Evolutionary conservation across 495 filamentous ascomycete species (phyloP).

Genomic region (Aspergillus nidulans): DNA sequence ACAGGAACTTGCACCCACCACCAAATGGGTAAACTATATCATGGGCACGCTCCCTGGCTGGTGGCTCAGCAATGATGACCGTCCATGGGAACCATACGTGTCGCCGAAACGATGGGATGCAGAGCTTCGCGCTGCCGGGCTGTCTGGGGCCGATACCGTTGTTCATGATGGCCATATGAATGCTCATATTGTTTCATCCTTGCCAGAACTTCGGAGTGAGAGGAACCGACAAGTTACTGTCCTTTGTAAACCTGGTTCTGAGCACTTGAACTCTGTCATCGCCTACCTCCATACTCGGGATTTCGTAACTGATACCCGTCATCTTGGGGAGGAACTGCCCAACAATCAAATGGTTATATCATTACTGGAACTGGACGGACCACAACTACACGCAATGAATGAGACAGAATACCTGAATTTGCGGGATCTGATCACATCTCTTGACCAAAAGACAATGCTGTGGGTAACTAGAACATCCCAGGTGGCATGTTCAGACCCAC

Average conservation of each 20-base stretch:
- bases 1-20: conserved; percentile 1
- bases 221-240: background rate
- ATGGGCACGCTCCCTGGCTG: conserved; percentile 28
- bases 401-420: background rate
- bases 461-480: background rate
- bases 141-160: conserved; percentile 27
- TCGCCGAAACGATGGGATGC: conserved; percentile 25
- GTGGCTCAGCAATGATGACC: conserved; percentile 32
- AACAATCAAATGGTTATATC: background rate
- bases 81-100: conserved; percentile 27
- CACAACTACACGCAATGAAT: background rate
- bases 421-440: background rate
- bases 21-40: conserved; percentile 10
- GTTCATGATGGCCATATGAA: conserved; percentile 10
- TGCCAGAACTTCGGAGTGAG: background rate
- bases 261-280: background rate
- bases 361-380: background rate
- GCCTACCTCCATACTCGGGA: background rate
- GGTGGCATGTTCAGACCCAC: background rate
- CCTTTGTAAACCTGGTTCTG: background rate
- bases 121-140: conserved; percentile 27
- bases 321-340: background rate
- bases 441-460: background rate
- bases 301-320: background rate
- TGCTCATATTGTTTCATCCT: background rate